A percentile compares a stretch with the other conserved stretches of the same genome.
These are phyloP conservation scores for Chlorella sp. DNA, from an alignment of 139 green algal genomes.

Conservation along the genomic window DNA sequence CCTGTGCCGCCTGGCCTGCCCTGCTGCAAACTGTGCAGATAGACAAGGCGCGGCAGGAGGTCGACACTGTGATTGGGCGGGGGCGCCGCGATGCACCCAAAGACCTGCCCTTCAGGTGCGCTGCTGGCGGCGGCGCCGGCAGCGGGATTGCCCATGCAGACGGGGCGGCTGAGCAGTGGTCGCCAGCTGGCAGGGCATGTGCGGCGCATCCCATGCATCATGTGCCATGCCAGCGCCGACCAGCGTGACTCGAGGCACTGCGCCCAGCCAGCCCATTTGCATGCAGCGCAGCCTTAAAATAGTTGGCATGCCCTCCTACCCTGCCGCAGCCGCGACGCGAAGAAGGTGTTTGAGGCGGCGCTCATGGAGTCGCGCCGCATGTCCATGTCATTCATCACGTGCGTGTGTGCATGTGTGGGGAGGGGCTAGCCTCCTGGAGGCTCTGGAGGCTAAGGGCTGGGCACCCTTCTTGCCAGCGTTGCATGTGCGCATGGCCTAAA, in stretches of 20 bases:
- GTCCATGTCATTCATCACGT: conserved; percentile 84
- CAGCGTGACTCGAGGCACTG: not conserved
- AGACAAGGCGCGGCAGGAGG: conserved; percentile 46
- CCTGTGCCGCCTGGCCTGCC: not conserved
- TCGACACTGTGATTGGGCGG: conserved; percentile 32
- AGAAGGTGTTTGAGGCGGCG: conserved; percentile 85
- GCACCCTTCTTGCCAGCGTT: too few species aligned
- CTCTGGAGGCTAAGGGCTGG: too few species aligned
- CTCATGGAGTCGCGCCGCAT: conserved; percentile 80
- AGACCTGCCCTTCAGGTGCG: conserved; percentile 76
- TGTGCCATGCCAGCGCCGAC: too few species aligned
- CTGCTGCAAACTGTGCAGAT: not conserved
- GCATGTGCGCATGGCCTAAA: too few species aligned
- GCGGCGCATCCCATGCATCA: too few species aligned
- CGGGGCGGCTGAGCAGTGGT: not conserved
- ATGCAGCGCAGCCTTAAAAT: not conserved
- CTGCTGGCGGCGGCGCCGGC: not conserved
- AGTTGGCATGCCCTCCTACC: too few species aligned
- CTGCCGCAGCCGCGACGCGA: conserved; percentile 56
- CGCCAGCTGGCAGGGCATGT: too few species aligned
- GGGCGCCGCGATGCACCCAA: conserved; percentile 30
- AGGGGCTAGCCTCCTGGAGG: too few species aligned
- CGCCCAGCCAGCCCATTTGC: not conserved
- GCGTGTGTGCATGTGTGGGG: too few species aligned
- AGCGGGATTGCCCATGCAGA: not conserved